These are phyloP conservation scores for Pestalotiopsis sp. DNA, from an alignment of 2,329 filamentous ascomycete genomes.

Conservation along the genomic window DNA sequence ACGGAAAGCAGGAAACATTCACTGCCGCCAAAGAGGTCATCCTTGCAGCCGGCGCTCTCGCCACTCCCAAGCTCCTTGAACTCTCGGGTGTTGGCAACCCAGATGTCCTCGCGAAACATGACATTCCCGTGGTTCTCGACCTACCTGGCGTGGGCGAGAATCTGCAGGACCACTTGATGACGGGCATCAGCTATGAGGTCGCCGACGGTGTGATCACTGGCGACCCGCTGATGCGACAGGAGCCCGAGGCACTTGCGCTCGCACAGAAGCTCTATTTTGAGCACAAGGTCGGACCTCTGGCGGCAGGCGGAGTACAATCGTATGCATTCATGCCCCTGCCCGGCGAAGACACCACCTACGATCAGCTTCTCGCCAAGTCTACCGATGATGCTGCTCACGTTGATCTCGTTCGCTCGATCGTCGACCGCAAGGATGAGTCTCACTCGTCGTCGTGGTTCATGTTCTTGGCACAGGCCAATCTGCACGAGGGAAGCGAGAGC, in stretches of 20 bases:
- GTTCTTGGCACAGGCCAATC: slow-evolving; percentile 16
- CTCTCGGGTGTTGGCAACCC: slow-evolving; percentile 53
- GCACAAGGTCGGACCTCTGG: slow-evolving; percentile 36
- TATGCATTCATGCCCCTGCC: slow-evolving; percentile 10
- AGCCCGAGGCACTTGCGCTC: slow-evolving; percentile 36
- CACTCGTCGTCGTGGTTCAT: slow-evolving; percentile 24
- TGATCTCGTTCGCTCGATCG: slow-evolving; percentile 25
- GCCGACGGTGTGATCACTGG: slow-evolving; percentile 20
- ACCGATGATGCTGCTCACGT: slow-evolving; percentile 30
- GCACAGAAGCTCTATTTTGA: slow-evolving; percentile 37
- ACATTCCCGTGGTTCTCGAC: slow-evolving; percentile 45
- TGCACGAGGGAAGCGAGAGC: slow-evolving; percentile 26
- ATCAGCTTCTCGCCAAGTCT: slow-evolving; percentile 23
- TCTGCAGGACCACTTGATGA: slow-evolving; percentile 51
- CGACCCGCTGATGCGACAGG: slow-evolving; percentile 21
- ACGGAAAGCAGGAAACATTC: slow-evolving; percentile 37
- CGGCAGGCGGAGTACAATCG: slow-evolving; percentile 21
- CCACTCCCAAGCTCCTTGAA: slow-evolving; percentile 54
- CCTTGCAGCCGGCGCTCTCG: slow-evolving; percentile 49
- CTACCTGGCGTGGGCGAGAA: slow-evolving; percentile 56
- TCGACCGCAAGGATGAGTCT: slow-evolving; percentile 18
- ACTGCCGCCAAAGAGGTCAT: slow-evolving; percentile 49
- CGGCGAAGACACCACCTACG: slow-evolving; percentile 2
- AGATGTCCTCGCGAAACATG: slow-evolving; percentile 37
- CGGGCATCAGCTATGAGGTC: slow-evolving; percentile 26